Base-by-base conservation (phyloP, 257 asterid species). In the Sherardia arvensis region DNA sequence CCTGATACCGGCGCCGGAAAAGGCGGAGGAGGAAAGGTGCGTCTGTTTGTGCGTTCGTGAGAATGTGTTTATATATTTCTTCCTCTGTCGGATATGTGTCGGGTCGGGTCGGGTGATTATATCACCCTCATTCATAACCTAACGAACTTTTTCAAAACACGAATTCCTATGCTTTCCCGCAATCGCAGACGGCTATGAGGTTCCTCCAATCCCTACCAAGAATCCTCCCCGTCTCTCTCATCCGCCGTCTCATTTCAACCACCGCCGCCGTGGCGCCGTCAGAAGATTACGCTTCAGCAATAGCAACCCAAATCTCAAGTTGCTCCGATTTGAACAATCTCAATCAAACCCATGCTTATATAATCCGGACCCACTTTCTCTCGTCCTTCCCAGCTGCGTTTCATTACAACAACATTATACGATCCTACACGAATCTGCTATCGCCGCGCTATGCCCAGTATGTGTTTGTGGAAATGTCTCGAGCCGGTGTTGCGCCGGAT, bases 341-440 rank as follows among this genome's bases (percentile, higher is more conserved):
- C 0, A 79, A 79, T 61, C 91, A 79, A 75, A 60, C 84, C 53
- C 74, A 80, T 40, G 80, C 86, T 66, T 77, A 67, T 11, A 23
- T 87, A 4, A 79, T 84, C 64, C 83, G 84, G 58, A 81, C 83
- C 78, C 84, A 76, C 69, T 87, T 87, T 54, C 70, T 81, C 0
- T 80, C 65, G 33, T 61, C 69, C 2, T 54, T 83, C 51, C 91
- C 91, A 0, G 55, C 53, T 40, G 40, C 95, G 20, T 92, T 89
- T 58, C 88, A 87, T 64, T 92, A 80, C 74, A 92, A 92, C 69
- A 87, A 81, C 79, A 74, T 92, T 62, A 78, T 83, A 23, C 78
- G 97, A 85, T 74, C 81, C 30, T 90, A 71, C 73, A 66, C 73
- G 38, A 67, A 83, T 34, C 77, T 93, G 73, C n/a, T n/a, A n/a